Conservation (phyloP, 2,329 filamentous ascomycete genomes). For the Paecilomyces formosus region DNA sequence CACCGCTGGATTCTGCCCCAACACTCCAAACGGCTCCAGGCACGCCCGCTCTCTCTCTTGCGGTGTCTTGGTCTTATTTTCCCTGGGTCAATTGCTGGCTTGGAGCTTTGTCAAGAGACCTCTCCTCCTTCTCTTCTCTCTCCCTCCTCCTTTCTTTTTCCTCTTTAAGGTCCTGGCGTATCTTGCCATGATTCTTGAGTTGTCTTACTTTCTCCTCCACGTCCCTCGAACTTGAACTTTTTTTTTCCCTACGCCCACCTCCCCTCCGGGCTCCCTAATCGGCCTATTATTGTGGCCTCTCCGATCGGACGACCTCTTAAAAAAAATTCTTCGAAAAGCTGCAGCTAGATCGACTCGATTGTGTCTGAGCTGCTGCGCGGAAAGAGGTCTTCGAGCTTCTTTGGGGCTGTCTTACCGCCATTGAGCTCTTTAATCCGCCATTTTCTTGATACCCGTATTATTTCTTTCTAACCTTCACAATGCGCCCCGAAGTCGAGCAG, state of each 20-base stretch:
- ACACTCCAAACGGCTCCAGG: not conserved
- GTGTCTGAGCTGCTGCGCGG: not conserved
- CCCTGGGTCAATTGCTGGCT: not conserved
- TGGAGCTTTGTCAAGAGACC: not conserved
- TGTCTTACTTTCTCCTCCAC: not conserved
- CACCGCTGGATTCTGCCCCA: not conserved
- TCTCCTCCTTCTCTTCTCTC: not conserved
- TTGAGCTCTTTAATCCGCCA: not conserved
- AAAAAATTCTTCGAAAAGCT: not conserved
- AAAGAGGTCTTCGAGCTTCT: not conserved
- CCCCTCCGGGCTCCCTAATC: not conserved
- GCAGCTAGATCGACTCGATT: not conserved
- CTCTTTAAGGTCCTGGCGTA: not conserved
- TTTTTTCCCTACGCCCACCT: not conserved
- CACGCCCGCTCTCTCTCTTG: not conserved
- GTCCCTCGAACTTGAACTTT: not conserved
- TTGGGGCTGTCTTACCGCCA: conserved; percentile 1
- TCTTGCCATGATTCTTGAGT: not conserved
- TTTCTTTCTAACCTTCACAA: conserved; percentile 41
- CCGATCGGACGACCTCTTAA: not conserved
- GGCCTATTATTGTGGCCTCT: not conserved
- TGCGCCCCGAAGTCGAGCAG: conserved; percentile 98
- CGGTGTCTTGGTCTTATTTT: not conserved
- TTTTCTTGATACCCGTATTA: conserved; percentile 9
- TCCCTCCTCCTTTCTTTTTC: not conserved